Percentiles rank a stretch among this genome's conserved stretches.
Conservation (phyloP, 192 early-diverging fungal genomes). For the Linnemannia elongata region DNA sequence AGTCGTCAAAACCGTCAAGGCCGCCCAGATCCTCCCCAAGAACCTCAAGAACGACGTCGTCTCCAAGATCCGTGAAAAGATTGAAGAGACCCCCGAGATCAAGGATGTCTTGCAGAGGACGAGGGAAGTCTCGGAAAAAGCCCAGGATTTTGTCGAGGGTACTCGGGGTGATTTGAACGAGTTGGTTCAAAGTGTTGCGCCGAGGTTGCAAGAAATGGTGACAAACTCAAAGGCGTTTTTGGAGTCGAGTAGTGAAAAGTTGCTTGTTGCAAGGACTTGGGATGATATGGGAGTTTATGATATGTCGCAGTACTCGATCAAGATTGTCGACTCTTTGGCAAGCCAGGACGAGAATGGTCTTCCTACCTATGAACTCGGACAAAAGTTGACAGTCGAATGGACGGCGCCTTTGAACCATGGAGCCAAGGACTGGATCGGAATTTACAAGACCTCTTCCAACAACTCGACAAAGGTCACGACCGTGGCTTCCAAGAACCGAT, state of each 20-base stretch:
- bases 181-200: constrained; percentile 67
- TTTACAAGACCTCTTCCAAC: constrained; percentile 87
- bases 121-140: constrained; percentile 64
- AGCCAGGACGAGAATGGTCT: constrained; percentile 12
- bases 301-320: constrained; percentile 57
- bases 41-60: constrained; percentile 66
- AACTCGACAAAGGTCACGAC: constrained; percentile 82
- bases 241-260: constrained; percentile 52
- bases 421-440: constrained; percentile 91
- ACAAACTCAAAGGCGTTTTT: constrained; percentile 60
- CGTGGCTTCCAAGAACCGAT: constrained; percentile 78
- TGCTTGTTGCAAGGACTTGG: constrained; percentile 49
- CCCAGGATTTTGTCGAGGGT: constrained; percentile 77
- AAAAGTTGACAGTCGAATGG: constrained; percentile 82
- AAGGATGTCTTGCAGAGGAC: constrained; percentile 68
- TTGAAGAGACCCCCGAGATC: constrained; percentile 68
- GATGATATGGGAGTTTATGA: constrained; percentile 62
- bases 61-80: constrained; percentile 60
- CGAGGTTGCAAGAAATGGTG: constrained; percentile 63
- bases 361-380: constrained; percentile 77
- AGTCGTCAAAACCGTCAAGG: constrained; percentile 76
- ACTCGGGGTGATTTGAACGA: constrained; percentile 63
- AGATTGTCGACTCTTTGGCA: constrained; percentile 23
- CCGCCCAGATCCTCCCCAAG: constrained; percentile 73
- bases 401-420: constrained; percentile 81